These are phyloP conservation scores for Mucor plumbeus DNA, from an alignment of 371 early-diverging fungal genomes.

Conservation along the genomic window DNA sequence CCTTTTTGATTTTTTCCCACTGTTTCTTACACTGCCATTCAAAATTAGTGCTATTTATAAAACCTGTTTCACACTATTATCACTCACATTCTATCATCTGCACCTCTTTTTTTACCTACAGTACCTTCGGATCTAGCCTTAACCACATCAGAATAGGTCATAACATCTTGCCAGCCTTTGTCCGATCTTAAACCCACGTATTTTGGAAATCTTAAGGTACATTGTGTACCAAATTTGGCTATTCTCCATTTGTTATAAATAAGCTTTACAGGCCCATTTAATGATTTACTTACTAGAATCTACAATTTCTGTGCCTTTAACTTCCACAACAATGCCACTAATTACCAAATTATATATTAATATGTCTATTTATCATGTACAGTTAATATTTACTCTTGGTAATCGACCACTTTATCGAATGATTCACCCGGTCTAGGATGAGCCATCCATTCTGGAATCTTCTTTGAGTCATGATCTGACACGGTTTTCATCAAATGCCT, in stretches of 20 bases:
- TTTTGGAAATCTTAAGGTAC: constrained; percentile 79
- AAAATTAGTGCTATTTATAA: not conserved
- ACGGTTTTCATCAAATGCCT: constrained; percentile 17
- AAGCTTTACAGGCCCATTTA: too few species aligned
- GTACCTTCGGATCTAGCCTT: constrained; percentile 22
- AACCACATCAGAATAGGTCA: constrained; percentile 36
- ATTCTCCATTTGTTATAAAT: not conserved
- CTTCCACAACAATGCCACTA: constrained; percentile 69
- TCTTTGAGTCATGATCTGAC: constrained; percentile 45
- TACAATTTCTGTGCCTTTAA: constrained; percentile 73
- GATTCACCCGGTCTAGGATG: constrained; percentile 63
- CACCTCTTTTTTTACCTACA: constrained; percentile 14
- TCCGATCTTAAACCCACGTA: constrained; percentile 69
- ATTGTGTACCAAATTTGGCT: constrained; percentile 61
- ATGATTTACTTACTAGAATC: not conserved
- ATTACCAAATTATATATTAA: not conserved
- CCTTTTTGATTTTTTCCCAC: constrained; percentile 5
- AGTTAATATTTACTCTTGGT: constrained; percentile 44
- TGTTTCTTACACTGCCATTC: not conserved
- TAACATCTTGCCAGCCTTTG: constrained; percentile 63
- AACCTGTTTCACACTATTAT: too few species aligned
- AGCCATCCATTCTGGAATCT: constrained; percentile 61
- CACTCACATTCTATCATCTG: not conserved
- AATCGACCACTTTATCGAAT: constrained; percentile 70
- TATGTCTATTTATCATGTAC: not conserved